These are phyloP conservation scores for Ceraceosorus guamensis DNA, from an alignment of 1,284 basidiomycete genomes.

Conservation along the genomic window DNA sequence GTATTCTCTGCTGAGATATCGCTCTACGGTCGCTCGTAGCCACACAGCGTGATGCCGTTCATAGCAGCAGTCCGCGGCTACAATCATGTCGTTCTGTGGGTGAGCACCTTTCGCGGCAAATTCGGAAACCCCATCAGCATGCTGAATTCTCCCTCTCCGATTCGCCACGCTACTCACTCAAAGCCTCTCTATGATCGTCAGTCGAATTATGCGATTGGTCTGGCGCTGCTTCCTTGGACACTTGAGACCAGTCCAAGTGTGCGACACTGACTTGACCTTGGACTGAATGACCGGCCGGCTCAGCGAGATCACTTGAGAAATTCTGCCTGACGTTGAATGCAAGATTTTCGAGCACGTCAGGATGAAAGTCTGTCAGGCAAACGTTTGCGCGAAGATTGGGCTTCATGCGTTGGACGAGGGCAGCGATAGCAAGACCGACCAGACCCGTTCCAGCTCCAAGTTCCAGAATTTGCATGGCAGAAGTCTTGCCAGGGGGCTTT, in stretches of 20 bases:
- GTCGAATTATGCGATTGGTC: not conserved
- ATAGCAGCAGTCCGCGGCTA: too few species aligned
- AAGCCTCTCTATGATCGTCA: too few species aligned
- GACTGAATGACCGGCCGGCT: not conserved
- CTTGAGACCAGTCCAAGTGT: not conserved
- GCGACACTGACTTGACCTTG: not conserved
- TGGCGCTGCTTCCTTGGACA: not conserved
- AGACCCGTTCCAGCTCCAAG: slow-evolving; percentile 17
- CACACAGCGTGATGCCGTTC: too few species aligned
- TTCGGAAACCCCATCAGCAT: too few species aligned
- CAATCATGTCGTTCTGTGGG: too few species aligned
- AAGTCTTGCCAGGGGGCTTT: not conserved
- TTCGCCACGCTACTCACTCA: too few species aligned
- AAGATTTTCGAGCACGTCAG: slow-evolving; percentile 11
- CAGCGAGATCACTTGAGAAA: not conserved
- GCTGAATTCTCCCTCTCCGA: too few species aligned
- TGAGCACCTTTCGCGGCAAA: too few species aligned
- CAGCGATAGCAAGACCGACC: slow-evolving; percentile 10
- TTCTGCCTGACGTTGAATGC: slow-evolving; percentile 2
- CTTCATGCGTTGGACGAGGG: not conserved
- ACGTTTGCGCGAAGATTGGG: not conserved
- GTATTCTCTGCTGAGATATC: too few species aligned
- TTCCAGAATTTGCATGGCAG: slow-evolving; percentile 5
- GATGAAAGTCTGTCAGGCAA: slow-evolving; percentile 12
- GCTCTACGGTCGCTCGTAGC: too few species aligned